Percentiles rank a stretch among this genome's conserved stretches.
Evolutionary conservation across 768 basidiomycete species (phyloP).

Genomic region (Holtermannia corniformis): DNA sequence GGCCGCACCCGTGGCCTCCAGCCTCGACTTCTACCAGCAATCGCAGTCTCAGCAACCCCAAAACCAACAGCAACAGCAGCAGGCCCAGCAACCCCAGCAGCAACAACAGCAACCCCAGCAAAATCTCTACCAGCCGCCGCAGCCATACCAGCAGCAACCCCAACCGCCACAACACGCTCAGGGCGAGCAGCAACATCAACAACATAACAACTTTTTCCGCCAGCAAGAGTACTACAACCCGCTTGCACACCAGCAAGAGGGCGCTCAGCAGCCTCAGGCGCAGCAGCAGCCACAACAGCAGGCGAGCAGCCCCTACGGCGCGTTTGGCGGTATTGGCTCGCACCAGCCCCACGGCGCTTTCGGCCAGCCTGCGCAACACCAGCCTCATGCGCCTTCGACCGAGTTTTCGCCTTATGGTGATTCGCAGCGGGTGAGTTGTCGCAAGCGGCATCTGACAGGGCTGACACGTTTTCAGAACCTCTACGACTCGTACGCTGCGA

Average conservation of each 20-base stretch:
- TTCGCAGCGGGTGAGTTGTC: constrained; percentile 25
- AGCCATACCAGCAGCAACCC: constrained; percentile 20
- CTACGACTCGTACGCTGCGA: constrained; percentile 39
- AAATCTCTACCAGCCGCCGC: constrained; percentile 13
- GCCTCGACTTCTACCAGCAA: constrained; percentile 10
- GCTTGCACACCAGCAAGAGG: constrained; percentile 16
- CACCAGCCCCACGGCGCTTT: constrained; percentile 23
- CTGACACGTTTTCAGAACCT: constrained; percentile 5
- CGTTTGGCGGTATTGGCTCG: constrained; percentile 27
- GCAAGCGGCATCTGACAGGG: not conserved
- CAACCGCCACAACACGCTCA: constrained; percentile 14
- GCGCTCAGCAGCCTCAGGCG: constrained; percentile 15
- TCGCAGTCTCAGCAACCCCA: constrained; percentile 8
- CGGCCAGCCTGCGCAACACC: constrained; percentile 20
- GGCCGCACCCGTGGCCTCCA: constrained; percentile 4
- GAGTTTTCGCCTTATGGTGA: constrained; percentile 25
- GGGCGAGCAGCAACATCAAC: constrained; percentile 11
- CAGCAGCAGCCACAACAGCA: constrained; percentile 17
- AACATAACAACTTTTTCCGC: constrained; percentile 19
- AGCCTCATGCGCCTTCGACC: constrained; percentile 22
- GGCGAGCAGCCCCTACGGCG: constrained; percentile 20
- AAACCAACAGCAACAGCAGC: constrained; percentile 15
- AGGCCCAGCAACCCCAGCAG: constrained; percentile 24
- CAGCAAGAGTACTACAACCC: constrained; percentile 29
- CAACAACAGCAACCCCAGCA: not conserved